Conservation (phyloP, 768 basidiomycete species). For the Kwoniella botswanensis region DNA sequence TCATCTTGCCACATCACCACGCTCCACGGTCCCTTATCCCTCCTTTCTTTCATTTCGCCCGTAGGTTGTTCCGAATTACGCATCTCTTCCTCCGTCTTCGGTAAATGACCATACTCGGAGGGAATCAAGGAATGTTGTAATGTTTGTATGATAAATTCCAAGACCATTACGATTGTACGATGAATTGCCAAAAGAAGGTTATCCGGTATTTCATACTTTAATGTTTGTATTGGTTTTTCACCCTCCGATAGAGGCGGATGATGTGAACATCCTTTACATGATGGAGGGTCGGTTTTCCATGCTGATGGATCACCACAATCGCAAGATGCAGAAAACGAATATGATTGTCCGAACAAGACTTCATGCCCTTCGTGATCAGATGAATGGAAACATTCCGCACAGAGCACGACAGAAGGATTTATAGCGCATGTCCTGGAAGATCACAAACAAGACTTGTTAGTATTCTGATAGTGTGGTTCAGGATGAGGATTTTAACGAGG, state of each 20-base stretch:
- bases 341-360: constrained; percentile 90
- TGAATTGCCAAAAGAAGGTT: constrained; percentile 67
- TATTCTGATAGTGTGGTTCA: not conserved
- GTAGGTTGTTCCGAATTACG: constrained; percentile 14
- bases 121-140: constrained; percentile 83
- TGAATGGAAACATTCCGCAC: constrained; percentile 84
- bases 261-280: constrained; percentile 68
- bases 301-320: constrained; percentile 93
- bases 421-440: constrained; percentile 78
- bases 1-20: constrained; percentile 95
- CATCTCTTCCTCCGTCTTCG: constrained; percentile 61
- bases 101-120: constrained; percentile 31
- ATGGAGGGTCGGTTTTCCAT: constrained; percentile 64
- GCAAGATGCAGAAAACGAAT: constrained; percentile 78
- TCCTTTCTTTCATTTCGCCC: constrained; percentile 24
- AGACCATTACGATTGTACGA: constrained; percentile 72
- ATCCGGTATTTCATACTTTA: constrained; percentile 65
- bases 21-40: constrained; percentile 42
- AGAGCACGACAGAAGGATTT: constrained; percentile 88
- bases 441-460: not conserved
- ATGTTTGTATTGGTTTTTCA: constrained; percentile 60
- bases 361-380: constrained; percentile 87
- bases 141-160: constrained; percentile 83
- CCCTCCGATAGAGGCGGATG: constrained; percentile 66
- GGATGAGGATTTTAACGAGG: not conserved